Conservation (phyloP, 306 rosid genomes). For the Pterocarpus macrocarpus region DNA sequence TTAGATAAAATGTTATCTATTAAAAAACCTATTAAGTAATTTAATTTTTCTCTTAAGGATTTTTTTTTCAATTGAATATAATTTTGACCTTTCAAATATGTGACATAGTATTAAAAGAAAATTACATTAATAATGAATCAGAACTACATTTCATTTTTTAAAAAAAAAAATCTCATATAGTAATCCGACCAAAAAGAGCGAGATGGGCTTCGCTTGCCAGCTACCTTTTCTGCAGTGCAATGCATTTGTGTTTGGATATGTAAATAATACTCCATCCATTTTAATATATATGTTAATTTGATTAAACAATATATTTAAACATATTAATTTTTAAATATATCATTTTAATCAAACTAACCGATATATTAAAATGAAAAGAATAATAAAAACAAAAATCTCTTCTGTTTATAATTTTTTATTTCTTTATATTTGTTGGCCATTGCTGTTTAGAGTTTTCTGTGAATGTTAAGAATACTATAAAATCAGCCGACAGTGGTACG, state of each 20-base stretch:
- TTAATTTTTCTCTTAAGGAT: too few relatives aligned
- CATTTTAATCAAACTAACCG: too few relatives aligned
- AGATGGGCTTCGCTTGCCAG: slow-evolving; percentile 23
- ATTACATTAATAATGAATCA: not conserved
- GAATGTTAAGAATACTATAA: slow-evolving; percentile 31
- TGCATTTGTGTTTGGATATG: not conserved
- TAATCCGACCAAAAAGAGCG: not conserved
- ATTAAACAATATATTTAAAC: too few relatives aligned
- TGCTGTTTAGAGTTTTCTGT: slow-evolving; percentile 33
- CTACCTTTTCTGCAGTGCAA: slow-evolving; percentile 29
- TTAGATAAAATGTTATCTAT: not conserved
- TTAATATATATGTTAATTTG: too few relatives aligned
- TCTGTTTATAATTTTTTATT: slow-evolving; percentile 3
- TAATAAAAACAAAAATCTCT: not conserved
- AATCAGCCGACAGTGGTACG: slow-evolving; percentile 54
- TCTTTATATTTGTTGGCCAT: slow-evolving; percentile 29
- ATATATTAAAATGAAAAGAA: not conserved
- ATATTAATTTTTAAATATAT: too few relatives aligned
- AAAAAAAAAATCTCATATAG: not conserved
- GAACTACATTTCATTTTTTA: not conserved
- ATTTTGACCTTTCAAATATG: not conserved
- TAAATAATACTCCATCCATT: too few relatives aligned
- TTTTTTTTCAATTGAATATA: not conserved
- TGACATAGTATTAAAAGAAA: not conserved
- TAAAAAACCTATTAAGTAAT: too few relatives aligned